Conservation (phyloP, 1,284 basidiomycete genomes). For the Ustilago esculenta region DNA sequence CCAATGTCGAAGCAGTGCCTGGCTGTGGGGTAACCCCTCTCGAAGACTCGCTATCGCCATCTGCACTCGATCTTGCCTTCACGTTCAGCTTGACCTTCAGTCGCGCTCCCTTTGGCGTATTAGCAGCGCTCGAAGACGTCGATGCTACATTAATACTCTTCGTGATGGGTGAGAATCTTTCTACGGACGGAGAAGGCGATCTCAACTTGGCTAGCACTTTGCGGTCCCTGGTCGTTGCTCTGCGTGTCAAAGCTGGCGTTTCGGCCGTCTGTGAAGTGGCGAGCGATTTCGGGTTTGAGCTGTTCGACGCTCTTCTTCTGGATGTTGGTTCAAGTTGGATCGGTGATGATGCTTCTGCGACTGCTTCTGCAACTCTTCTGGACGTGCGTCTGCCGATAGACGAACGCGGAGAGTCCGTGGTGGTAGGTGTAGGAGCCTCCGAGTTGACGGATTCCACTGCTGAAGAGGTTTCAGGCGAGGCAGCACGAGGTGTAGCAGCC, state of each 20-base stretch:
- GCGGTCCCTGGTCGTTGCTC: constrained; percentile 21
- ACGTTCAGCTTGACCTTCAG: constrained; percentile 15
- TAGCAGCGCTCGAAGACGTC: neutral
- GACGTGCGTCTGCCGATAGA: constrained; percentile 5
- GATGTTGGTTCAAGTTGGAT: neutral
- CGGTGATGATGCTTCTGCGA: neutral
- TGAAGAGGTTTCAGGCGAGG: constrained; percentile 2
- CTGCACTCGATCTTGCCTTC: constrained; percentile 1
- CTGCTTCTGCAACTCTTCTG: neutral
- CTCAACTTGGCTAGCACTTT: constrained; percentile 13
- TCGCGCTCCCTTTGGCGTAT: constrained; percentile 1
- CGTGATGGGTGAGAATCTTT: constrained; percentile 2
- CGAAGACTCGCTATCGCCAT: constrained; percentile 19
- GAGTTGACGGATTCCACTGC: neutral
- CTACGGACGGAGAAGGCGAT: constrained; percentile 8
- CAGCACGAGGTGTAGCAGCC: constrained; percentile 23
- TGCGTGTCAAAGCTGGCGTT: neutral
- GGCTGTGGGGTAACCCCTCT: constrained; percentile 17
- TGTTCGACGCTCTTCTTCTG: neutral
- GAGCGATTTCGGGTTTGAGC: neutral
- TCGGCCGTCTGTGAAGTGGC: neutral
- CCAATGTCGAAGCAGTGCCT: neutral
- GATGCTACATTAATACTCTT: neutral
- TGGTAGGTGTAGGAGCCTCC: neutral
- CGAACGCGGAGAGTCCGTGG: neutral